Evolutionary conservation across 1,284 basidiomycete genomes (phyloP), one percentile per base, ranked within the genome.

Genomic region (Puccinia novopanici): DNA sequence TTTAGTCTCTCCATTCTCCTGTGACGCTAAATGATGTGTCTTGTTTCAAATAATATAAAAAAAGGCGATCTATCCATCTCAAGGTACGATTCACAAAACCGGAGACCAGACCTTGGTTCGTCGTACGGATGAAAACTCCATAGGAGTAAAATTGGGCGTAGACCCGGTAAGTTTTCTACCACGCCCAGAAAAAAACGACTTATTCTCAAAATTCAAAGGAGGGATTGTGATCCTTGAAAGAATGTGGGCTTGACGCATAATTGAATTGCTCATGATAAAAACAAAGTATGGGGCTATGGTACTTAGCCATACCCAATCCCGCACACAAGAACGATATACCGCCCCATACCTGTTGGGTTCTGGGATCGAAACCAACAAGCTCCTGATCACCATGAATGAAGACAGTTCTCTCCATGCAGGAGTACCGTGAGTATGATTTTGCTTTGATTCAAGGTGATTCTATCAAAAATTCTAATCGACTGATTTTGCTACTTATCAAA

Each of bases 301-400:
- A 40, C 63, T 81, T 10, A 67, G 50, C 17, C 79, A 81, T 50
- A 81, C 79, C 61, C 79, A 72, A 50, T 81, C 79, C 34, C 57
- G 59, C 30, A 67, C 57, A n/a, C 79, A 75, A 55, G 71, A 81
- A 24, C 40, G 72, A 9, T 74, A 55, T 52, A 74, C 79, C 0
- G 54, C 79, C 8, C 79, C 71, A 22, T 81, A 74, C 59, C 54
- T 81, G 5, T 42, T 81, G 17, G 79, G 79, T 48, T 81, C 79
- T n/a, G 79, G 79, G 2, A 81, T 81, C 19, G 79, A 81, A 81
- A 81, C 79, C 48, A 81, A 75, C 63, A 81, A 72, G 59, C 71
- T 81, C 10, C 42, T 81, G 63, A 67, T 81, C 40, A 81, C 79
- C 8, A 65, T 81, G 63, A 75, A 73, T 45, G 79, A 81, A 68